Conservation (phyloP, 768 basidiomycete genomes). For the Podaxis mareebaensis region DNA sequence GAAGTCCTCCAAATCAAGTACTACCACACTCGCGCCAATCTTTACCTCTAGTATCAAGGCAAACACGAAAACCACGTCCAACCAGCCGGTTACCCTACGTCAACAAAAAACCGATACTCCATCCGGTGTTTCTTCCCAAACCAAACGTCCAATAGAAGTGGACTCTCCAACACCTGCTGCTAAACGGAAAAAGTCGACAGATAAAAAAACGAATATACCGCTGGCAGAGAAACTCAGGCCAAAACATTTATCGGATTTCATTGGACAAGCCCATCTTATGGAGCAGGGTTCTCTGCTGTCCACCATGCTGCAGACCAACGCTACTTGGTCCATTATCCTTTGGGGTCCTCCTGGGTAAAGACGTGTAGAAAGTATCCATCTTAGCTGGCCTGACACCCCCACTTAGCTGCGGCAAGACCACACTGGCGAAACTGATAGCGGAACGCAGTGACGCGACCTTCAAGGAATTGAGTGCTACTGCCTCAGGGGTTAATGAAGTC, state of each 20-base stretch:
- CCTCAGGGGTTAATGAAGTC: constrained; percentile 67
- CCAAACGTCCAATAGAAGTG: constrained; percentile 21
- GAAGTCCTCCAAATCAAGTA: neutral
- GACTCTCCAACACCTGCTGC: constrained; percentile 17
- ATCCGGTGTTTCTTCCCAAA: constrained; percentile 11
- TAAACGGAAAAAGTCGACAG: constrained; percentile 24
- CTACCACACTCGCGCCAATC: constrained; percentile 38
- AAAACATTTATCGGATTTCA: constrained; percentile 57
- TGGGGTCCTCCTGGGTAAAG: constrained; percentile 76
- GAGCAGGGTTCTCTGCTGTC: constrained; percentile 58
- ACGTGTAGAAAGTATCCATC: neutral
- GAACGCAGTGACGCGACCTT: constrained; percentile 58
- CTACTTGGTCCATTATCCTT: constrained; percentile 60
- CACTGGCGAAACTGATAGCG: constrained; percentile 72
- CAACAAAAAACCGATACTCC: neutral
- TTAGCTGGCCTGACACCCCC: neutral
- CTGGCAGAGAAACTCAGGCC: constrained; percentile 78
- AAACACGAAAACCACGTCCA: constrained; percentile 13
- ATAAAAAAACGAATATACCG: constrained; percentile 40
- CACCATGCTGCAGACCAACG: constrained; percentile 48
- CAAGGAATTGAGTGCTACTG: constrained; percentile 79
- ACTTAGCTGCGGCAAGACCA: constrained; percentile 70
- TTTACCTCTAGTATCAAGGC: constrained; percentile 31
- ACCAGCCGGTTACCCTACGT: neutral
- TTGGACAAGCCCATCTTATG: constrained; percentile 71